Percentiles rank a stretch among this genome's conserved stretches.
Conservation (phyloP, 106 monocot species). For the Acorus calamus region DNA sequence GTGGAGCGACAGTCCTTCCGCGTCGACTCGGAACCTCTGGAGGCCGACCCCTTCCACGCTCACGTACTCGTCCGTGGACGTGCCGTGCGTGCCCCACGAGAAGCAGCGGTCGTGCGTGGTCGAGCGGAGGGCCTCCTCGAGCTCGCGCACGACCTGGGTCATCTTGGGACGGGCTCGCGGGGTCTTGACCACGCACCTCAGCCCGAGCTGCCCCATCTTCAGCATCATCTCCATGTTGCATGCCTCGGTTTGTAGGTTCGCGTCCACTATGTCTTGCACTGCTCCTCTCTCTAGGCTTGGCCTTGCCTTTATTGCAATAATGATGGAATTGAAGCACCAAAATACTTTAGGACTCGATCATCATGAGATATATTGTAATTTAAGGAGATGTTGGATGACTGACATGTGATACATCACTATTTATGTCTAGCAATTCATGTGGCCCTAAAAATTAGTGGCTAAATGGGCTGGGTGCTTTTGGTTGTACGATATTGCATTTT, state of each 20-base stretch:
- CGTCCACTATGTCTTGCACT: conserved; percentile 24
- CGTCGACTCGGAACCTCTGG: conserved; percentile 17
- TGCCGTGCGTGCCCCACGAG: neutral
- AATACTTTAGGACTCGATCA: neutral
- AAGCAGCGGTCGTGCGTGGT: too few relatives aligned
- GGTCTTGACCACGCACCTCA: conserved; percentile 12
- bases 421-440: too few relatives aligned
- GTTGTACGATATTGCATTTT: too few relatives aligned
- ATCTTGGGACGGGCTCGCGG: conserved; percentile 22
- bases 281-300: conserved; percentile 22
- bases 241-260: conserved; percentile 10
- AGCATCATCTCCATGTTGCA: conserved; percentile 32
- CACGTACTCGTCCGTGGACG: neutral
- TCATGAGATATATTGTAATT: neutral
- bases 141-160: conserved; percentile 14
- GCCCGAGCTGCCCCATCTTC: conserved; percentile 24
- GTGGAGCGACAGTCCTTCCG: conserved; percentile 4
- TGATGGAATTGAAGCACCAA: neutral
- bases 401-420: too few relatives aligned
- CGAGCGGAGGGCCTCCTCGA: conserved; percentile 13
- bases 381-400: too few relatives aligned
- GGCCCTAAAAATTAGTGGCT: neutral
- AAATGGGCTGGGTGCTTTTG: too few relatives aligned
- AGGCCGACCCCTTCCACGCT: conserved; percentile 21
- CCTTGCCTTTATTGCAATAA: conserved; percentile 14